Percentiles rank a stretch among this genome's conserved stretches.
phyloP scores from a whole-genome alignment of 2,329 filamentous ascomycete species.

The Zarea fungicola region DNA sequence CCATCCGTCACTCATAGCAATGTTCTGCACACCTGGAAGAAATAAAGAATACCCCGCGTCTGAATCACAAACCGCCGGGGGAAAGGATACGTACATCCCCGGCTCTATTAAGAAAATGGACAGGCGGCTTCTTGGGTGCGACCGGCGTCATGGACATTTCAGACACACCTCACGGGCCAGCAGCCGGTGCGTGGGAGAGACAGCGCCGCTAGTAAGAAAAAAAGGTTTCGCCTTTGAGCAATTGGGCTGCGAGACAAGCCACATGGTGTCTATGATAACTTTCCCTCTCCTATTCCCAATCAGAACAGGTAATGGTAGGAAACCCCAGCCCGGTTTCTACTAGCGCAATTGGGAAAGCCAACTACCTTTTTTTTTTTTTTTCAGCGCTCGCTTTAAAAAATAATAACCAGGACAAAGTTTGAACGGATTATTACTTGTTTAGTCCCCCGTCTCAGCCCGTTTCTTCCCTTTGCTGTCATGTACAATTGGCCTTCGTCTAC shows the following conservation, averaged over 20 bases:
- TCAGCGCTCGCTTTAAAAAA: no score
- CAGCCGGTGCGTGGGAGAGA: no score
- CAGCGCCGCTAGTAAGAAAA: no score
- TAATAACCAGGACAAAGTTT: not conserved
- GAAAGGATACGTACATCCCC: no score
- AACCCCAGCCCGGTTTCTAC: not conserved
- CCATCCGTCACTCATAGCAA: no score
- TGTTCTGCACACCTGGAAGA: no score
- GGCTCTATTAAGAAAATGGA: no score
- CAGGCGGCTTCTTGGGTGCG: not conserved
- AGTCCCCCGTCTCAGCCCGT: conserved; percentile 24
- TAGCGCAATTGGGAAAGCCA: not conserved
- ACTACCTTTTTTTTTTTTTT: not conserved
- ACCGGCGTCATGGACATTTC: not conserved
- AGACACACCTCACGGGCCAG: not conserved
- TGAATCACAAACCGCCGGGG: no score
- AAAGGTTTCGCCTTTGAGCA: no score
- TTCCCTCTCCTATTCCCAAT: not conserved
- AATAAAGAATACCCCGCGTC: no score
- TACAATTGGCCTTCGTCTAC: not conserved
- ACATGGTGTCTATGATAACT: not conserved
- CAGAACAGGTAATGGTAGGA: no score
- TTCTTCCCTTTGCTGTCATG: conserved; percentile 21
- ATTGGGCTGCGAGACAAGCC: no score
- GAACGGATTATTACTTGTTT: conserved; percentile 13